Evolutionary conservation across 2,329 filamentous ascomycete species (phyloP), one percentile per base, ranked within the genome.

Genomic region (Paraphaeosphaeria minitans): DNA sequence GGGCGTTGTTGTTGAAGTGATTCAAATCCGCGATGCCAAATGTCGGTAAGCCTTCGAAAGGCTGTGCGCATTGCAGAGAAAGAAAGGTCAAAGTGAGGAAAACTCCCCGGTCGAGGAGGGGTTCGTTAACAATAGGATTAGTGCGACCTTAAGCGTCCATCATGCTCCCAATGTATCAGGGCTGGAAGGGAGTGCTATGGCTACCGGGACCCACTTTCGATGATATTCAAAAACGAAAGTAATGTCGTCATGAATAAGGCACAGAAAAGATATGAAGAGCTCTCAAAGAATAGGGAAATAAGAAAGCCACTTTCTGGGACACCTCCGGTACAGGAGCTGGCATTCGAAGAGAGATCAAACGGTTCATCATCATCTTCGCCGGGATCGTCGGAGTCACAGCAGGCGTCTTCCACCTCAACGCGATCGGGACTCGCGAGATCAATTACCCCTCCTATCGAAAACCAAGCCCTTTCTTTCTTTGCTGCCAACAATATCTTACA

Each of bases 71-170:
- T 39, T 75, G 72, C 52, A 68, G 72, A 48, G 66, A 69, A 16
- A 63, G 71, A 49, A 75, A 73, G 49, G 65, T 74, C 47, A 73
- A 73, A 59, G 72, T 74, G 60, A 41, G 55, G 8, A 33, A 35
- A 31, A 33, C 10, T 6, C 13, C 8, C 16, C 39, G 9, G 14
- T 14, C 43, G 24, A 39, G 22, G 14, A 31, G 24, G 13, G 43
- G 1, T 10, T 27, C 53, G 27, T 56, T 58, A 22, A 59, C 19
- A 16, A 12, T 9, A 35, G 8, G 9, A 31, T 31, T 7, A 75
- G 72, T 75, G 73, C 55, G 73, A 75, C 47, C 68, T 68, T 43
- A 70, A 71, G 53, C 66, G 70, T 24, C 73, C 71, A 31, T 70
- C 71, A 12, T 75, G 73, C 54, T 63, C 66, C 6, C 72, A 75